Conservation (phyloP, 352 stramenopile species). For the Pythium pyrilobum region DNA sequence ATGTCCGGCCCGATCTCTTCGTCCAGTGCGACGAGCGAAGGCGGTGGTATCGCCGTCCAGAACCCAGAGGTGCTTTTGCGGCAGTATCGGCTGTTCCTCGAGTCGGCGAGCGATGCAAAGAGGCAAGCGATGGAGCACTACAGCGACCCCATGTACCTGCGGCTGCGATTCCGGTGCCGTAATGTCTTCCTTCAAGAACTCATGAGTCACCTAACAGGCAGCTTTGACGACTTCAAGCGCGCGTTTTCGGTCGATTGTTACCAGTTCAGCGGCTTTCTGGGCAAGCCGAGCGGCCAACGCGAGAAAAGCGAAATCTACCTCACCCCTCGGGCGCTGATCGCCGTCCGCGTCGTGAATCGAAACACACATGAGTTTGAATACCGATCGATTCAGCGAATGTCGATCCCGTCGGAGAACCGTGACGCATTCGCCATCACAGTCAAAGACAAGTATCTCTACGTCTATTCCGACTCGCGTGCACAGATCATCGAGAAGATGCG, state of each 20-base stretch:
- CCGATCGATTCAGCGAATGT: conserved; percentile 48
- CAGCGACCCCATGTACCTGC: conserved; percentile 55
- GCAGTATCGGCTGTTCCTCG: conserved; percentile 73
- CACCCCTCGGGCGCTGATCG: conserved; percentile 60
- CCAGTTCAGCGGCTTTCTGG: conserved; percentile 73
- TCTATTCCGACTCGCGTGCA: conserved; percentile 61
- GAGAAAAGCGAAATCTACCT: conserved; percentile 73
- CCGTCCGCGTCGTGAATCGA: conserved; percentile 53
- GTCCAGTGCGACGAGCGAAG: conserved; percentile 5
- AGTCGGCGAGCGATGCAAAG: conserved; percentile 45
- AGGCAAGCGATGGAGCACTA: conserved; percentile 61
- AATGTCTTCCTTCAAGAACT: conserved; percentile 80
- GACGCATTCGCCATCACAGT: conserved; percentile 58
- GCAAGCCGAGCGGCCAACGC: conserved; percentile 56
- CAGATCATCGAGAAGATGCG: conserved; percentile 63
- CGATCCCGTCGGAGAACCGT: conserved; percentile 31
- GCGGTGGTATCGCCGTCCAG: conserved; percentile 28
- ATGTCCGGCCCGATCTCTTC: neutral
- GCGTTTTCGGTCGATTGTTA: conserved; percentile 62
- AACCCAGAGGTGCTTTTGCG: conserved; percentile 68
- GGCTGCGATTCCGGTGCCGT: conserved; percentile 67
- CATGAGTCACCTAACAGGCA: conserved; percentile 72
- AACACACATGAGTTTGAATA: conserved; percentile 79
- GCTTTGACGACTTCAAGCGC: conserved; percentile 74
- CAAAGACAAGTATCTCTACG: conserved; percentile 62